Evolutionary conservation across 2,329 filamentous ascomycete species (phyloP).

Genomic region (Phyllosticta citriasiana): DNA sequence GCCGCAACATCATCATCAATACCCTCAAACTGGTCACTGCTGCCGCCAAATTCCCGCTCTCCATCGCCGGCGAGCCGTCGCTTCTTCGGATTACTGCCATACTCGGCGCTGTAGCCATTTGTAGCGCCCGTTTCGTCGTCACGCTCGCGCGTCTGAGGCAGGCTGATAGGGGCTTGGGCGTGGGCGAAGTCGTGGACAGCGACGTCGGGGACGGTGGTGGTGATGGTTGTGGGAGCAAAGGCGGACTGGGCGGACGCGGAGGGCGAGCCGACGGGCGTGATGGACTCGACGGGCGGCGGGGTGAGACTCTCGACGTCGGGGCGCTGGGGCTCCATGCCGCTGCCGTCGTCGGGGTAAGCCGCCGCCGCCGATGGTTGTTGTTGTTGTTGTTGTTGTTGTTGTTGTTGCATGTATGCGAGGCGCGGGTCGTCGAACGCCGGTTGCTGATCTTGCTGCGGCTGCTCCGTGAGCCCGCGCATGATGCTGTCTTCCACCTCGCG

Average conservation of each 20-base stretch:
- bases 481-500: slow-evolving; percentile 85
- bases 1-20: slow-evolving; percentile 53
- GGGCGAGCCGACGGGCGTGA: slow-evolving; percentile 43
- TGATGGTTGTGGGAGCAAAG: slow-evolving; percentile 17
- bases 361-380: slow-evolving; percentile 4
- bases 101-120: slow-evolving; percentile 13
- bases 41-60: slow-evolving; percentile 25
- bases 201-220: slow-evolving; percentile 31
- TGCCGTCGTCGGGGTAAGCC: background rate
- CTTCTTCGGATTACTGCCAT: slow-evolving; percentile 21
- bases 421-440: slow-evolving; percentile 17
- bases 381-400: no score
- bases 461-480: slow-evolving; percentile 66
- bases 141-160: slow-evolving; percentile 7
- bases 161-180: background rate
- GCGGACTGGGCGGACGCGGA: slow-evolving; percentile 16
- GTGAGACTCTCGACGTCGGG: slow-evolving; percentile 82
- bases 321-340: slow-evolving; percentile 50
- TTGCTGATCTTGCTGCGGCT: slow-evolving; percentile 34
- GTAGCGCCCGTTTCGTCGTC: background rate
- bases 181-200: background rate
- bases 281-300: slow-evolving; percentile 56
- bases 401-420: slow-evolving; percentile 6
- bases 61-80: slow-evolving; percentile 25
- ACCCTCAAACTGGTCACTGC: slow-evolving; percentile 44